Evolutionary conservation across 129 eudicot species (phyloP).

Genomic region (Tagetes patula): DNA sequence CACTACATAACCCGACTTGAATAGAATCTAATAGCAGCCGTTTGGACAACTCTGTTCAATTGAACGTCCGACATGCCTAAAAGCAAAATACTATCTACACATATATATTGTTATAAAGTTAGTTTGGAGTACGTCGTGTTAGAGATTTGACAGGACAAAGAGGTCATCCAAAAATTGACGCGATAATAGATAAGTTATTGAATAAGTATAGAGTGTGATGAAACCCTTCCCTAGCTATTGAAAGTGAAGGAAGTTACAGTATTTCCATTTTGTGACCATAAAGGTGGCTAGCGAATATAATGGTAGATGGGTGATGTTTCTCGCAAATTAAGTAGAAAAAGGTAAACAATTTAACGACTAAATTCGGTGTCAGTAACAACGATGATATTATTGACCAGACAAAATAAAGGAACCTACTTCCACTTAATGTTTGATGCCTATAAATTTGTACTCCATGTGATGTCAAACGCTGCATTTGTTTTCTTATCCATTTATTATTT

Average conservation of each 20-base stretch:
- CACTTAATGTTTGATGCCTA: conserved; percentile 21
- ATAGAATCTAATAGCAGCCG: not conserved
- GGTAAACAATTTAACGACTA: conserved; percentile 4
- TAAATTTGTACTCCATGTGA: conserved; percentile 37
- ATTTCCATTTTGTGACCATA: conserved; percentile 18
- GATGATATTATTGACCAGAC: conserved; percentile 26
- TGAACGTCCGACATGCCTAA: not conserved
- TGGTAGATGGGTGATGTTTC: conserved; percentile 18
- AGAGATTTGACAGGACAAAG: not conserved
- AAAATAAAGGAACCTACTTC: conserved; percentile 22
- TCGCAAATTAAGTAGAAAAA: conserved; percentile 4
- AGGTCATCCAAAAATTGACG: conserved; percentile 1
- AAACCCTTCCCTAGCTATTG: not conserved
- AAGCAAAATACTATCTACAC: not conserved
- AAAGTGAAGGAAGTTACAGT: conserved; percentile 23
- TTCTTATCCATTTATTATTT: not conserved
- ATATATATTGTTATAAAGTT: not conserved
- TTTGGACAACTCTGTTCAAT: not conserved
- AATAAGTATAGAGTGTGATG: conserved; percentile 16
- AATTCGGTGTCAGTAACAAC: conserved; percentile 12
- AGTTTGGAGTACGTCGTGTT: not conserved
- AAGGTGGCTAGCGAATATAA: conserved; percentile 13
- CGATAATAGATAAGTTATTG: not conserved
- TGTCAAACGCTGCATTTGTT: conserved; percentile 15
- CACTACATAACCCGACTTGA: not conserved